Base-by-base conservation (phyloP, 331 rosid genomes). In the Dryas integrifolia region DNA sequence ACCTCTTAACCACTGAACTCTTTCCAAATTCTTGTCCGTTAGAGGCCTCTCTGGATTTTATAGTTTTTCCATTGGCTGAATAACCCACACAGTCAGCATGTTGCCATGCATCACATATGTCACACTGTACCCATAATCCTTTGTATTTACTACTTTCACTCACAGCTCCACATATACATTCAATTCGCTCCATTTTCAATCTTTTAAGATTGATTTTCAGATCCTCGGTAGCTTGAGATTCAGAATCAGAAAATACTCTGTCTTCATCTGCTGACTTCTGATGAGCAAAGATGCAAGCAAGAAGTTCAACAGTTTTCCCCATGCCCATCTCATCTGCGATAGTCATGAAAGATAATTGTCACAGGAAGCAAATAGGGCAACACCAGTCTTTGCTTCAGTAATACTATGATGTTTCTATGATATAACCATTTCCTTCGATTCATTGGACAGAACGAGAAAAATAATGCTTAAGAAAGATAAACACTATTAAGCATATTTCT, bases 41-140 rank as follows among this genome's bases (percentile, higher is more conserved):
- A 65, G 72, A 67, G 64, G 67, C 69, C 71, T 79, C 77, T 2
- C 8, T 82, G 44, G 90, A 85, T 84, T 81, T 88, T 70, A 78
- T 51, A 65, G 82, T 9, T 80, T 88, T 85, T 69, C 91, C 91
- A 79, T 81, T 80, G 40, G 91, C 77, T 46, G 97, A 86, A 84
- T 91, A 94, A 71, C 96, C 97, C 77, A 94, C 96, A 80, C 98
- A 94, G 62, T 84, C 89, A 24, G 96, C 98, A 79, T 94, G 97
- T 81, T 94, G 98, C 98, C 98, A 94, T 26, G 98, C 97, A 83
- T 89, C 96, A 81, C 98, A 94, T 48, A 82, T 74, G 85, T 94
- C 98, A 55, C 98, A 94, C 78, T 91, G 98, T 77, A 94, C 98
- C 98, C 98, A 94, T 67, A 94, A 58, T 76, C 98, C 97, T 72